phyloP scores from a whole-genome alignment of 2,329 filamentous ascomycete genomes.

The Phyllosticta capitalensis region DNA sequence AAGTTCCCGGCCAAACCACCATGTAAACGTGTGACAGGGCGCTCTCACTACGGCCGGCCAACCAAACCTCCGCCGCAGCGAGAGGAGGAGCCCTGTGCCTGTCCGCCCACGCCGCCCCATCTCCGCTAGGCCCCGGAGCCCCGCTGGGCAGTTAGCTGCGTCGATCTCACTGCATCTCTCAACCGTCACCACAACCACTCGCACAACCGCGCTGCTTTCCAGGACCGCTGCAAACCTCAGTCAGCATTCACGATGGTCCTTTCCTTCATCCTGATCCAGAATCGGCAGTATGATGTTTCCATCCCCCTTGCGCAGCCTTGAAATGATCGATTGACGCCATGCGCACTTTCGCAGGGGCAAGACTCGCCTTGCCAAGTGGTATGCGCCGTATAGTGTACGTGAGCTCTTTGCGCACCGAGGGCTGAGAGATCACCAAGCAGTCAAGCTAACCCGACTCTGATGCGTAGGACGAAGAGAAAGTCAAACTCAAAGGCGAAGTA shows the following conservation, averaged over 20 bases:
- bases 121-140: slow-evolving; percentile 3
- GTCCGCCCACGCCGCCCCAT: too few species aligned
- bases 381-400: slow-evolving; percentile 79
- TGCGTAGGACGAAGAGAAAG: slow-evolving; percentile 81
- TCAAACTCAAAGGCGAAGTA: slow-evolving; percentile 97
- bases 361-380: slow-evolving; percentile 97
- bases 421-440: too few species aligned
- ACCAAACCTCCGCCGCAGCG: slow-evolving; percentile 8
- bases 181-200: neutral
- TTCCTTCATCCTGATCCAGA: slow-evolving; percentile 84
- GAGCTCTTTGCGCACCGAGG: too few species aligned
- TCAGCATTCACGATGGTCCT: slow-evolving; percentile 47
- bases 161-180: neutral
- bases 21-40: too few species aligned
- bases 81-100: too few species aligned
- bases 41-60: slow-evolving; percentile 1
- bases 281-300: slow-evolving; percentile 57
- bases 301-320: neutral
- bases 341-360: slow-evolving; percentile 60
- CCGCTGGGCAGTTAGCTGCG: neutral
- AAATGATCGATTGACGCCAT: neutral
- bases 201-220: neutral
- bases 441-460: neutral
- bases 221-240: neutral
- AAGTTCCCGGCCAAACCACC: too few species aligned